Evolutionary conservation across 2,329 filamentous ascomycete genomes (phyloP).

Genomic region (Penicillium hordei): DNA sequence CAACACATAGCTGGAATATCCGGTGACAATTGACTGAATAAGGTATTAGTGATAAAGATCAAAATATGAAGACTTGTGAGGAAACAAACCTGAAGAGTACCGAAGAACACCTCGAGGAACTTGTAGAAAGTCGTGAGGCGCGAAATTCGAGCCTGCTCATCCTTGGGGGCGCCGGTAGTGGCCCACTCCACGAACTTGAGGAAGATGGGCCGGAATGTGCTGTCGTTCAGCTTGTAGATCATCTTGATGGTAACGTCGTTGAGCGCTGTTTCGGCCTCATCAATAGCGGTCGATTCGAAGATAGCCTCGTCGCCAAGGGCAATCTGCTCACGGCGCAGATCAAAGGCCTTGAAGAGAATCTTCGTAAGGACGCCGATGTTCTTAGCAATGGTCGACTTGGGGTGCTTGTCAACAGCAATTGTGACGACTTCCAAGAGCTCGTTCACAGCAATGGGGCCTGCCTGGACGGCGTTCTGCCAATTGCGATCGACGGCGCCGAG

Average conservation of each 20-base stretch:
- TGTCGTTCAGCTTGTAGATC: slow-evolving; percentile 95
- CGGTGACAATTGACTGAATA: slow-evolving; percentile 77
- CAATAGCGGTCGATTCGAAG: slow-evolving; percentile 51
- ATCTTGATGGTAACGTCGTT: slow-evolving; percentile 78
- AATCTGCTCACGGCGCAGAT: slow-evolving; percentile 45
- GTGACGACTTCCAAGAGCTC: slow-evolving; percentile 71
- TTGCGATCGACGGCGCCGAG: slow-evolving; percentile 71
- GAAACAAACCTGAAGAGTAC: slow-evolving; percentile 65
- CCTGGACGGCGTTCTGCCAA: slow-evolving; percentile 64
- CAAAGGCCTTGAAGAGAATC: slow-evolving; percentile 56
- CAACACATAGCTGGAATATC: slow-evolving; percentile 81
- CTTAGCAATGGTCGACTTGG: slow-evolving; percentile 76
- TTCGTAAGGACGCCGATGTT: slow-evolving; percentile 68
- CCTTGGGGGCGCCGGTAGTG: slow-evolving; percentile 59
- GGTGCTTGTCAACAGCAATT: slow-evolving; percentile 70
- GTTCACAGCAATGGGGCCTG: slow-evolving; percentile 63
- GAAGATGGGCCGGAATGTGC: slow-evolving; percentile 89
- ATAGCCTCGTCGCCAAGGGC: slow-evolving; percentile 27
- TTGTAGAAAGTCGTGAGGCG: slow-evolving; percentile 76
- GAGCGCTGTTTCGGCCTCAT: slow-evolving; percentile 62
- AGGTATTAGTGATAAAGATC: background rate
- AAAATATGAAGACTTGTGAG: background rate
- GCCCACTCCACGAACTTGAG: slow-evolving; percentile 82
- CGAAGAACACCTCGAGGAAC: slow-evolving; percentile 78
- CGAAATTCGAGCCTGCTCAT: slow-evolving; percentile 57